Conservation (phyloP, 2,329 filamentous ascomycete species). For the Ceratocystis eucalypticola region DNA sequence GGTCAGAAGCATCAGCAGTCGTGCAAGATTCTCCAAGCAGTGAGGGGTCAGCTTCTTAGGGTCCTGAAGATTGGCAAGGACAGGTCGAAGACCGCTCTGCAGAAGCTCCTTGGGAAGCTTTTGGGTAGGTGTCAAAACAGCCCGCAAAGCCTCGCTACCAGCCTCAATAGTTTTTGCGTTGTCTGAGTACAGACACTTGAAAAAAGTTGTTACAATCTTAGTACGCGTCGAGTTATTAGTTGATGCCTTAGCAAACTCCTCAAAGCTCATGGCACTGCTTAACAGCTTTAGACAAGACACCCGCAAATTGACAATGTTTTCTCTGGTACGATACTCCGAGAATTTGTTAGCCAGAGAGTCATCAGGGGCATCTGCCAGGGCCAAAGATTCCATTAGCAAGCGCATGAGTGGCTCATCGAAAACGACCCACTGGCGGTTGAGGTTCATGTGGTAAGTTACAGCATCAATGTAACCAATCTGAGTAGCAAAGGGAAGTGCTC, state of each 20-base stretch:
- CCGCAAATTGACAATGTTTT: conserved; percentile 79
- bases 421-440: conserved; percentile 76
- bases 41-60: conserved; percentile 79
- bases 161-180: conserved; percentile 86
- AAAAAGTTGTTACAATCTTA: conserved; percentile 86
- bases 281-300: conserved; percentile 89
- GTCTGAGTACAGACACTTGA: conserved; percentile 91
- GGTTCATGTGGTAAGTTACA: conserved; percentile 82
- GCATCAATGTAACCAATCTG: conserved; percentile 99
- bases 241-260: conserved; percentile 71
- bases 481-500: conserved; percentile 81
- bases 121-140: conserved; percentile 73
- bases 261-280: conserved; percentile 84
- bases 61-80: conserved; percentile 93
- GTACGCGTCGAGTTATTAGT: conserved; percentile 43
- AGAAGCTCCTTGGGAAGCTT: conserved; percentile 91
- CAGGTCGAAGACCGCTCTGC: conserved; percentile 83
- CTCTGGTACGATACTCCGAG: conserved; percentile 85
- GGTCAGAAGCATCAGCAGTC: conserved; percentile 77
- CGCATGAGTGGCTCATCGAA: conserved; percentile 89
- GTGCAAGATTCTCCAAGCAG: conserved; percentile 79
- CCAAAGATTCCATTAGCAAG: conserved; percentile 82
- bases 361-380: conserved; percentile 86
- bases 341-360: conserved; percentile 87
- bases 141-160: conserved; percentile 78